Conservation (phyloP, 163 green algal species). For the Coccomyxa subellipsoidea region DNA sequence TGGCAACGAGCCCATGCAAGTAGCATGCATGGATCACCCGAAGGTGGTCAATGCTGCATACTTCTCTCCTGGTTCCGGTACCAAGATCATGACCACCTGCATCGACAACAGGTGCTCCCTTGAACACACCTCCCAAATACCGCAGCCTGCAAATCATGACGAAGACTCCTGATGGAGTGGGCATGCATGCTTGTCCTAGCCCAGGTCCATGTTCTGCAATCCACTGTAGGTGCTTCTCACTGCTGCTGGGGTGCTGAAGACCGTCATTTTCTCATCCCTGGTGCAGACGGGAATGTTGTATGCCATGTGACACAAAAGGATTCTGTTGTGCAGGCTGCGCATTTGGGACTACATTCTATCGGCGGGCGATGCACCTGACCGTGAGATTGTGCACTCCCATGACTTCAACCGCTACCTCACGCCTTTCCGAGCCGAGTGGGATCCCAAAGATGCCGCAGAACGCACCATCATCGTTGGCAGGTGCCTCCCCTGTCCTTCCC, state of each 20-base stretch:
- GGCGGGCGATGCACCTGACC: constrained; percentile 31
- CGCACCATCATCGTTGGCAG: constrained; percentile 57
- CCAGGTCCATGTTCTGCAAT: too few relatives aligned
- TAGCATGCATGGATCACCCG: constrained; percentile 54
- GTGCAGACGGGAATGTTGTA: neutral
- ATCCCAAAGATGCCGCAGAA: constrained; percentile 68
- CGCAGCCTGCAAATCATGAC: too few relatives aligned
- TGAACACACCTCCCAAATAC: too few relatives aligned
- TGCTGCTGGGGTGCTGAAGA: too few relatives aligned
- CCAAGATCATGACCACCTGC: constrained; percentile 84
- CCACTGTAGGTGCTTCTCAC: too few relatives aligned
- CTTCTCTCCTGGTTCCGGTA: constrained; percentile 68
- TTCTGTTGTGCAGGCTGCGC: constrained; percentile 53
- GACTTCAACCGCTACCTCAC: constrained; percentile 91
- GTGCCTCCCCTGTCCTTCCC: neutral
- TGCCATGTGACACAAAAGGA: neutral
- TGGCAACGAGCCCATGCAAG: constrained; percentile 13
- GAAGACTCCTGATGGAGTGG: too few relatives aligned
- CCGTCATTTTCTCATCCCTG: too few relatives aligned
- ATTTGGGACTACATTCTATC: constrained; percentile 75
- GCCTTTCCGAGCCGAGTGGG: constrained; percentile 70
- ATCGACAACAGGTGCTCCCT: constrained; percentile 37
- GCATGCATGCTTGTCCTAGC: too few relatives aligned
- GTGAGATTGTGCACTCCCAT: constrained; percentile 86
- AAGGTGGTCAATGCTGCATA: constrained; percentile 74